Conservation (phyloP, 2,329 filamentous ascomycete genomes). For the Hyphodiscus sp. region DNA sequence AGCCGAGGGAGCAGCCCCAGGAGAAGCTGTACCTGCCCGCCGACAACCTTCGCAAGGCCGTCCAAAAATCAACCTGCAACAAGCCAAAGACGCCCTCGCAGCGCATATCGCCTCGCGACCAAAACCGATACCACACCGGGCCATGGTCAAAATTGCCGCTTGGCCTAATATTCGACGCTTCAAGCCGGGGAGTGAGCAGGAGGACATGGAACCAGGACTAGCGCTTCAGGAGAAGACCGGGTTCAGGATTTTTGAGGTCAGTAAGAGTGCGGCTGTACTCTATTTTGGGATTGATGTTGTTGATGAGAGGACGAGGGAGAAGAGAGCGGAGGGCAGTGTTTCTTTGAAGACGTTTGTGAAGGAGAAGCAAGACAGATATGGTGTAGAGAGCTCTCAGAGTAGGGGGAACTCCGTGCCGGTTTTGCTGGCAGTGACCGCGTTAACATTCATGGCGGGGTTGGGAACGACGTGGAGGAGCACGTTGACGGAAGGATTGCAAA, state of each 20-base stretch:
- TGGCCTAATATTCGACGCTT: slow-evolving; percentile 20
- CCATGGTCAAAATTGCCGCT: slow-evolving; percentile 14
- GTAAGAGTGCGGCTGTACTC: slow-evolving; percentile 11
- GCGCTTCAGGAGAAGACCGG: slow-evolving; percentile 12
- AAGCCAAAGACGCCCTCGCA: background rate
- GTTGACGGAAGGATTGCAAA: too few species aligned
- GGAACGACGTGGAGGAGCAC: too few species aligned
- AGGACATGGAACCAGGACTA: slow-evolving; percentile 5
- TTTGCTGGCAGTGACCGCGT: too few species aligned
- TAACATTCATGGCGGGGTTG: too few species aligned
- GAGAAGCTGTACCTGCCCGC: too few species aligned
- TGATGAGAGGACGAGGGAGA: background rate
- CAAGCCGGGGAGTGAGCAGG: slow-evolving; percentile 14
- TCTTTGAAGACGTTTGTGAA: slow-evolving; percentile 4
- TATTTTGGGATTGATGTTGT: slow-evolving; percentile 14
- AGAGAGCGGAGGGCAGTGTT: background rate
- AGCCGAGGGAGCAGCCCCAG: too few species aligned
- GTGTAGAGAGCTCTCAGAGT: background rate
- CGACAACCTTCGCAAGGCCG: too few species aligned
- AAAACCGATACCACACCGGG: slow-evolving; percentile 2
- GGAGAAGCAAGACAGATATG: slow-evolving; percentile 4
- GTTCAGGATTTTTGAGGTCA: slow-evolving; percentile 13
- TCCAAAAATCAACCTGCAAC: too few species aligned
- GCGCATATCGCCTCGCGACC: background rate
- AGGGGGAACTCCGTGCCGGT: background rate